Evolutionary conservation across 2,329 filamentous ascomycete species (phyloP).

Genomic region (Neurospora sp.): DNA sequence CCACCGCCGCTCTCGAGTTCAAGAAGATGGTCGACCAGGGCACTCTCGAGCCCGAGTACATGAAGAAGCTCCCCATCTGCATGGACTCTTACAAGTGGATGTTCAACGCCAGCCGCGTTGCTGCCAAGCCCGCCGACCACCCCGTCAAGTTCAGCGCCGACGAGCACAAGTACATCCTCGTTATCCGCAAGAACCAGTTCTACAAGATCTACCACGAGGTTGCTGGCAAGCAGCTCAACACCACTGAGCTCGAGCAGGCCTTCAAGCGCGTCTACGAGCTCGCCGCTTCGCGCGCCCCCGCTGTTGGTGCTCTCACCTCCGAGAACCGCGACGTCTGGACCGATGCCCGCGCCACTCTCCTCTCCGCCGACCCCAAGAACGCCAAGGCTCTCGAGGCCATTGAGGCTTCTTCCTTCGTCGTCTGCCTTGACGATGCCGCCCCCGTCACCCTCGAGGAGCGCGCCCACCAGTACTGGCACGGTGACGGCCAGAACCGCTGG

Average conservation of each 20-base stretch:
- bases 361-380: conserved; percentile 71
- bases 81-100: conserved; percentile 99
- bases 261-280: conserved; percentile 77
- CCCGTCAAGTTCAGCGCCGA: conserved; percentile 67
- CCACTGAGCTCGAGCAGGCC: conserved; percentile 79
- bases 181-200: conserved; percentile 91
- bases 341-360: conserved; percentile 66
- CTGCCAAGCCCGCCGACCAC: conserved; percentile 71
- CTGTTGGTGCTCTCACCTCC: conserved; percentile 76
- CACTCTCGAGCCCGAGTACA: conserved; percentile 90
- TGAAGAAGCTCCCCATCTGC: conserved; percentile 94
- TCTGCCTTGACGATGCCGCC: conserved; percentile 85
- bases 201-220: conserved; percentile 83
- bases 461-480: conserved; percentile 95
- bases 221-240: conserved; percentile 75
- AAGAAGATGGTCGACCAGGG: conserved; percentile 81
- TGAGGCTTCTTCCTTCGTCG: conserved; percentile 79
- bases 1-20: conserved; percentile 80
- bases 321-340: conserved; percentile 94
- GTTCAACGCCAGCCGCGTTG: conserved; percentile 90
- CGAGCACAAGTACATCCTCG: conserved; percentile 79
- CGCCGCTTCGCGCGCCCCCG: conserved; percentile 56
- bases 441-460: conserved; percentile 94
- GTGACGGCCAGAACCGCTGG: conserved; percentile 91
- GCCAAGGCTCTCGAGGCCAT: conserved; percentile 67